Evolutionary conservation across 2,329 filamentous ascomycete species (phyloP), one percentile per base, ranked within the genome.

Genomic region (Davidsoniella eucalypti): DNA sequence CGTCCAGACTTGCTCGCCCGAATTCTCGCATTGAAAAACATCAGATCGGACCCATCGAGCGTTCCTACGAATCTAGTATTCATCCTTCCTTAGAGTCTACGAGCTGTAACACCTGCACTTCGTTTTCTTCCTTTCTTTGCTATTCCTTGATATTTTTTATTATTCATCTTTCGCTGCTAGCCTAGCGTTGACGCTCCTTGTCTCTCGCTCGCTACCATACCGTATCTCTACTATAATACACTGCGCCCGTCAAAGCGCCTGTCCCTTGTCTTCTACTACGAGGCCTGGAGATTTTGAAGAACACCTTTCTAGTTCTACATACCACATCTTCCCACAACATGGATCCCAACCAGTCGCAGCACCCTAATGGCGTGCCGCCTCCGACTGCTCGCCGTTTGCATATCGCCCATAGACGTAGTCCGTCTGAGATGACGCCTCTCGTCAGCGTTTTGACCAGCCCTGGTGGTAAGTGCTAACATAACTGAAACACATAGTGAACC

Each of bases 401-500:
- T 71, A 95, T 96, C 69, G 90, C 90, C 62, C 90, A 96, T 72
- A 84, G 90, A 64, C 82, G 90, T 68, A 95, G 87, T 70, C 92
- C 90, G 57, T 96, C 92, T 58, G 92, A 96, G 75, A 75, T 96
- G 67, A 96, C 90, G 53, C 92, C 90, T 57, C 72, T 96, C 67
- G 93, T 96, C 85, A 94, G 87, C 87, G 86, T 79, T 86, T 87
- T 76, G 66, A 66, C 72, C 57, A 77, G 75, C 56, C 73, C 74
- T 57, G 72, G 71, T 66, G 80, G 78, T 82, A 71, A 74, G 77
- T 74, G 50, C 26, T 9, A 12, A 33, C 26, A 33, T 33, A 12
- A 33, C 26, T 8, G 6, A 33, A 33, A 33, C 26, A 29, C 41
- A 38, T 55, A 12, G 16, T 36, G 49, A 17, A 14, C 23, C 25